A percentile compares a stretch with the other conserved stretches of the same genome.
Evolutionary conservation across 257 asterid genomes (phyloP).

Genomic region (Verbascum thapsus): DNA sequence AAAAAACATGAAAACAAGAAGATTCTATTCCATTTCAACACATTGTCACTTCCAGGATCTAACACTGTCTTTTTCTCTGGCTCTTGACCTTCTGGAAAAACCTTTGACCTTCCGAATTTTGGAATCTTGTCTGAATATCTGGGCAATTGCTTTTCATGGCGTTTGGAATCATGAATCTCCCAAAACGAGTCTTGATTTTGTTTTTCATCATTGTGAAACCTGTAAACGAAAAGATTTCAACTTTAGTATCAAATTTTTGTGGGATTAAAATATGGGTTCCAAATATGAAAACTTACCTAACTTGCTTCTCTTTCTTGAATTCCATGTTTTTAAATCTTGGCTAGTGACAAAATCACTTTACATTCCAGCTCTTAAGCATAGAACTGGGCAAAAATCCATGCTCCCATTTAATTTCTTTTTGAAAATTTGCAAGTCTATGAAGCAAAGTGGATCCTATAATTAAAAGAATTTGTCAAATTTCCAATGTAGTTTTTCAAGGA

Average conservation of each 20-base stretch:
- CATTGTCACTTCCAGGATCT: slow-evolving; percentile 82
- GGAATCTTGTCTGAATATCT: slow-evolving; percentile 41
- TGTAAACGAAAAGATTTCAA: too few species aligned
- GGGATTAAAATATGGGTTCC: too few species aligned
- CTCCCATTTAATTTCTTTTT: slow-evolving; percentile 8
- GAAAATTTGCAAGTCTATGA: slow-evolving; percentile 11
- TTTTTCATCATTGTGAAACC: slow-evolving; percentile 69
- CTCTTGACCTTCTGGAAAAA: slow-evolving; percentile 65
- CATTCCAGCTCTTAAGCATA: too few species aligned
- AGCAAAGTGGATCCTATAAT: slow-evolving; percentile 3
- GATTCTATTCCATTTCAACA: slow-evolving; percentile 71
- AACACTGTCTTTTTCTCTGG: slow-evolving; percentile 50
- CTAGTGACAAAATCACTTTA: too few species aligned
- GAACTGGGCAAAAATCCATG: too few species aligned
- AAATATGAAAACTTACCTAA: slow-evolving; percentile 46
- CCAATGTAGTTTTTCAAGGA: slow-evolving; percentile 14
- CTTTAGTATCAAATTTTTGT: slow-evolving; percentile 4
- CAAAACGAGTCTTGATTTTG: slow-evolving; percentile 50
- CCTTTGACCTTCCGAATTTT: slow-evolving; percentile 59
- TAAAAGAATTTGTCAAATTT: slow-evolving; percentile 27
- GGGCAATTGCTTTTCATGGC: slow-evolving; percentile 45
- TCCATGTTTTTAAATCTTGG: slow-evolving; percentile 40
- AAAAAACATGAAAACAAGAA: slow-evolving; percentile 75
- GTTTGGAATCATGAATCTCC: slow-evolving; percentile 49
- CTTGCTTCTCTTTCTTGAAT: slow-evolving; percentile 54